These are phyloP conservation scores for Wickerhamomyces sydowiorum DNA, from an alignment of 805 yeast genomes.

Conservation along the genomic window DNA sequence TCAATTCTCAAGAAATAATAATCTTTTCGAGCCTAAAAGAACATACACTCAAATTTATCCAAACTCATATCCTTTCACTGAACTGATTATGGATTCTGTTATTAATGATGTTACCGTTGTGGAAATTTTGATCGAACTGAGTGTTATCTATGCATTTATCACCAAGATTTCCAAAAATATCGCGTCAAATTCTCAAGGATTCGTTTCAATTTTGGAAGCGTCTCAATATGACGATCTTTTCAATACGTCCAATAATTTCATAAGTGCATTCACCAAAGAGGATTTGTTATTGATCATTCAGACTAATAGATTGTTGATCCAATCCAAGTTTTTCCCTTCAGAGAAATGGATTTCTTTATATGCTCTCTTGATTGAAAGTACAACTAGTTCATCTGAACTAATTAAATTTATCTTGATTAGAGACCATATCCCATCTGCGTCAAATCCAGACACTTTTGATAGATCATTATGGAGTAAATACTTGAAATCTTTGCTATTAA, in stretches of 20 bases:
- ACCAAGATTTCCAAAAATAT: constrained; percentile 42
- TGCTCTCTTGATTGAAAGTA: constrained; percentile 49
- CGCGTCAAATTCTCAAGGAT: constrained; percentile 38
- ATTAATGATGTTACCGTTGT: constrained; percentile 64
- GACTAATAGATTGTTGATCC: constrained; percentile 45
- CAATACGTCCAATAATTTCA: constrained; percentile 35
- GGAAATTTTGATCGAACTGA: constrained; percentile 66
- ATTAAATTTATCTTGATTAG: constrained; percentile 42
- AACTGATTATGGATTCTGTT: constrained; percentile 64
- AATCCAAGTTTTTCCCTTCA: constrained; percentile 56
- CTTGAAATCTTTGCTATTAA: constrained; percentile 47
- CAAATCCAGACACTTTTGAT: constrained; percentile 47
- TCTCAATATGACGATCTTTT: constrained; percentile 32
- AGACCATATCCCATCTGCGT: constrained; percentile 45
- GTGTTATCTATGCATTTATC: constrained; percentile 52
- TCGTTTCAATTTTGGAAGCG: constrained; percentile 31
- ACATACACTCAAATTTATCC: constrained; percentile 70
- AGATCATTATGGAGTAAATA: constrained; percentile 65
- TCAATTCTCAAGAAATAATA: constrained; percentile 35
- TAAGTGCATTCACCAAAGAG: constrained; percentile 33
- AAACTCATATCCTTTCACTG: constrained; percentile 54
- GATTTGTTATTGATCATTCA: constrained; percentile 38
- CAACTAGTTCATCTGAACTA: constrained; percentile 48
- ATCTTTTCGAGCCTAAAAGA: constrained; percentile 50
- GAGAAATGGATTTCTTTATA: constrained; percentile 70